Evolutionary conservation across 768 basidiomycete genomes (phyloP).

Genomic region (Filobasidium wieringae): DNA sequence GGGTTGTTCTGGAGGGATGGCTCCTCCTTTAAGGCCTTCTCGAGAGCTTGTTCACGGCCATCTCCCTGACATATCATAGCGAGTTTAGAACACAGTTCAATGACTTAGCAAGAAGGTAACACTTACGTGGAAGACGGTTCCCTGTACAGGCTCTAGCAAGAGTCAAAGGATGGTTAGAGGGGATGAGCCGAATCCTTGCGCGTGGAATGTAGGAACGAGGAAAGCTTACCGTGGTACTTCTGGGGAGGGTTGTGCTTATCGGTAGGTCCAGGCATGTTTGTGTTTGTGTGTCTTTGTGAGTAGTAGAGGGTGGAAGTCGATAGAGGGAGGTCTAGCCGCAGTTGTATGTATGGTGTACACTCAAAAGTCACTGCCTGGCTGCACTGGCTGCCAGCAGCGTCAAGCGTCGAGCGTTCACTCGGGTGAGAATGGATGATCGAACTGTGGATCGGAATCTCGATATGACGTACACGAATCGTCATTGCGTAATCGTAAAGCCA

Average conservation of each 20-base stretch:
- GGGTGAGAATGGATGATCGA: too few species aligned
- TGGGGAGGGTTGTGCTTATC: conserved; percentile 16
- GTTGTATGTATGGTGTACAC: background rate
- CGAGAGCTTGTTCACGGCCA: conserved; percentile 31
- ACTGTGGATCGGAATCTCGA: background rate
- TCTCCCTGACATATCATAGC: conserved; percentile 18
- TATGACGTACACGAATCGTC: background rate
- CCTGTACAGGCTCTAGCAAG: conserved; percentile 30
- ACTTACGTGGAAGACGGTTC: conserved; percentile 32
- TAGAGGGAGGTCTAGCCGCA: background rate
- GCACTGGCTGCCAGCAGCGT: too few species aligned
- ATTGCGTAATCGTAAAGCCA: too few species aligned
- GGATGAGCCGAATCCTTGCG: background rate
- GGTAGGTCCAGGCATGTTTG: background rate
- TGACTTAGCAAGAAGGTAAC: background rate
- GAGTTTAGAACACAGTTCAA: background rate
- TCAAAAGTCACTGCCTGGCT: too few species aligned
- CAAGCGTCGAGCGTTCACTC: too few species aligned
- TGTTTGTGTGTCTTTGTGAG: background rate
- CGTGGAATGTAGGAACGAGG: background rate
- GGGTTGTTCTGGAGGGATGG: conserved; percentile 15
- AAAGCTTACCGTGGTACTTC: conserved; percentile 29
- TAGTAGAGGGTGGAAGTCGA: background rate
- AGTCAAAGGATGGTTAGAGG: background rate
- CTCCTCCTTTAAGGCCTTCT: conserved; percentile 25